Conservation (phyloP, 192 early-diverging fungal genomes). For the Gigaspora rosea region DNA sequence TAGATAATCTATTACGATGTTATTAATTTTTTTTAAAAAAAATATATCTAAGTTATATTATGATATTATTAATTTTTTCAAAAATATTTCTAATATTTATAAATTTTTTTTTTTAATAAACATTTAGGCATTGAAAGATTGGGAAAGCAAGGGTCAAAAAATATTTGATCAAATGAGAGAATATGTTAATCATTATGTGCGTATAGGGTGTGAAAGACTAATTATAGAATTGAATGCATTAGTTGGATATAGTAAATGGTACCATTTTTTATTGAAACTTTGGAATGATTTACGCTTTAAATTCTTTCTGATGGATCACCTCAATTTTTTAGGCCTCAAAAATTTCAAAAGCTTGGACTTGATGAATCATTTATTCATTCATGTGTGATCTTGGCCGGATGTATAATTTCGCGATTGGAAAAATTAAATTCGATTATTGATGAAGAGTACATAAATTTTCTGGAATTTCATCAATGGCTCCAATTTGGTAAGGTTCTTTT, state of each 20-base stretch:
- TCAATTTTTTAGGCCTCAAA: conserved; percentile 25
- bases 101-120: background rate
- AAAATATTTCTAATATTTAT: conserved; percentile 4
- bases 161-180: conserved; percentile 15
- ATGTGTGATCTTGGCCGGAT: background rate
- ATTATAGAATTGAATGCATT: conserved; percentile 21
- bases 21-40: too few relatives aligned
- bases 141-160: conserved; percentile 31
- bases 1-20: background rate
- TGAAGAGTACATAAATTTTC: conserved; percentile 20
- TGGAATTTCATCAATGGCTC: conserved; percentile 30
- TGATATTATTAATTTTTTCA: background rate
- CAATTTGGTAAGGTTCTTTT: conserved; percentile 19
- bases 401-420: conserved; percentile 2
- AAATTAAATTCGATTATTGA: conserved; percentile 9
- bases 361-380: conserved; percentile 21
- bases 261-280: background rate
- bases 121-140: conserved; percentile 29
- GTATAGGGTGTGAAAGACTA: conserved; percentile 19
- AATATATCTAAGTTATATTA: too few relatives aligned
- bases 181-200: conserved; percentile 29
- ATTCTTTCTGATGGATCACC: background rate
- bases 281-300: background rate
- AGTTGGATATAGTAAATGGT: conserved; percentile 35
- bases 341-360: conserved; percentile 23